Evolutionary conservation across 495 filamentous ascomycete species (phyloP).

Genomic region (Aspergillus asperescens): DNA sequence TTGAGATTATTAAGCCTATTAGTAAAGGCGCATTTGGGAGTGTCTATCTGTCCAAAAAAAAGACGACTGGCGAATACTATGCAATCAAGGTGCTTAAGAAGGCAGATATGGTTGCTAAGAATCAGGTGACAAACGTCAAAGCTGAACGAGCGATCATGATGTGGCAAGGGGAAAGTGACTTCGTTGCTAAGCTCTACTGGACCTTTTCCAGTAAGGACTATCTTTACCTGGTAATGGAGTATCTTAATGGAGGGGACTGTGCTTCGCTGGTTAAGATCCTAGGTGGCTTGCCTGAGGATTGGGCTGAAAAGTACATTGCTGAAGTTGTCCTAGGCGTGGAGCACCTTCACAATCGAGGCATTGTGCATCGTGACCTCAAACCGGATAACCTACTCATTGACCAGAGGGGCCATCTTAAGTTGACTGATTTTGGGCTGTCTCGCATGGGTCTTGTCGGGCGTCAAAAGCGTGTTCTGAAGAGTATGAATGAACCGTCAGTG

Average conservation of each 20-base stretch:
- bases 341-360: slow-evolving; percentile 87
- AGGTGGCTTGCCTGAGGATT: slow-evolving; percentile 87
- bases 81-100: slow-evolving; percentile 98
- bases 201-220: slow-evolving; percentile 99
- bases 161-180: slow-evolving; percentile 99
- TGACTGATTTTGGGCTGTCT: slow-evolving; percentile 96
- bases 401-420: slow-evolving; percentile 90
- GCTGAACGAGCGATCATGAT: slow-evolving; percentile 99
- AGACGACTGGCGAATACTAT: slow-evolving; percentile 94
- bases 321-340: slow-evolving; percentile 94
- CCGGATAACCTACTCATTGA: slow-evolving; percentile 97
- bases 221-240: slow-evolving; percentile 98
- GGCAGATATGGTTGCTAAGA: slow-evolving; percentile 99
- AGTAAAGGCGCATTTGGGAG: slow-evolving; percentile 98
- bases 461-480: slow-evolving; percentile 87
- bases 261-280: slow-evolving; percentile 93
- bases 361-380: slow-evolving; percentile 95
- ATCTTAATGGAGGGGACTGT: slow-evolving; percentile 95
- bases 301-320: slow-evolving; percentile 93
- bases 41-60: slow-evolving; percentile 97
- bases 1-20: slow-evolving; percentile 98
- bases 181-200: slow-evolving; percentile 98
- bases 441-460: slow-evolving; percentile 95
- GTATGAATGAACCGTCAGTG: slow-evolving; percentile 72
- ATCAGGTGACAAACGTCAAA: slow-evolving; percentile 98